phyloP scores from a whole-genome alignment of 345 rosid genomes.

The Litchi chinensis region DNA sequence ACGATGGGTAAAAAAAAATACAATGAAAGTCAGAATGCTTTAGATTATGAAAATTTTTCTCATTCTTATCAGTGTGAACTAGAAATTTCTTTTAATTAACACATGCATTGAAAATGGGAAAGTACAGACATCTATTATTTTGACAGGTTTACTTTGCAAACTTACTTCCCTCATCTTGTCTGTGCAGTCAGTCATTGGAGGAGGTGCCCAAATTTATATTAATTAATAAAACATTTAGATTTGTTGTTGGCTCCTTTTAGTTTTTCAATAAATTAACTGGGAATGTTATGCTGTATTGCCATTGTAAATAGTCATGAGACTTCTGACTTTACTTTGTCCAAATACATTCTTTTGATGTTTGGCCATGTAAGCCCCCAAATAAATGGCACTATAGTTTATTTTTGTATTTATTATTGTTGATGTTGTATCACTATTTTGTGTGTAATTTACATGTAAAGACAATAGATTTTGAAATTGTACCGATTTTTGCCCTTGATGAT shows the following conservation, averaged over 20 bases:
- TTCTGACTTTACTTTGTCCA: background rate
- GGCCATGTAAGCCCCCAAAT: background rate
- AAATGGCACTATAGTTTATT: background rate
- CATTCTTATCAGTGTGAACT: background rate
- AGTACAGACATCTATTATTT: background rate
- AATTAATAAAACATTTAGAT: background rate
- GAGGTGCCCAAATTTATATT: background rate
- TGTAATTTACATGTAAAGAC: background rate
- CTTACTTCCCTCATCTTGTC: background rate
- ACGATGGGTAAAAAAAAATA: background rate
- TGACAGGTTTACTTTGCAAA: background rate
- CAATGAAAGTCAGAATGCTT: slow-evolving; percentile 7
- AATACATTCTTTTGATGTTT: background rate
- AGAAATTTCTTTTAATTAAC: background rate
- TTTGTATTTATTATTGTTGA: background rate
- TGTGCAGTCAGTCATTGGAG: background rate
- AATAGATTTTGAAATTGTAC: background rate
- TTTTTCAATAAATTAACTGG: background rate
- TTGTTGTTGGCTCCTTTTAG: background rate
- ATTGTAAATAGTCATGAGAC: background rate
- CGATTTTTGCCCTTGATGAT: background rate
- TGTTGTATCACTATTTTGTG: background rate
- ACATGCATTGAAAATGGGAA: background rate
- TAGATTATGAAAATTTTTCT: background rate
- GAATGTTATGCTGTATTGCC: background rate